These are phyloP conservation scores for Bonia amplexicaulis DNA, from an alignment of 176 grass and related monocot genomes.

Conservation along the genomic window DNA sequence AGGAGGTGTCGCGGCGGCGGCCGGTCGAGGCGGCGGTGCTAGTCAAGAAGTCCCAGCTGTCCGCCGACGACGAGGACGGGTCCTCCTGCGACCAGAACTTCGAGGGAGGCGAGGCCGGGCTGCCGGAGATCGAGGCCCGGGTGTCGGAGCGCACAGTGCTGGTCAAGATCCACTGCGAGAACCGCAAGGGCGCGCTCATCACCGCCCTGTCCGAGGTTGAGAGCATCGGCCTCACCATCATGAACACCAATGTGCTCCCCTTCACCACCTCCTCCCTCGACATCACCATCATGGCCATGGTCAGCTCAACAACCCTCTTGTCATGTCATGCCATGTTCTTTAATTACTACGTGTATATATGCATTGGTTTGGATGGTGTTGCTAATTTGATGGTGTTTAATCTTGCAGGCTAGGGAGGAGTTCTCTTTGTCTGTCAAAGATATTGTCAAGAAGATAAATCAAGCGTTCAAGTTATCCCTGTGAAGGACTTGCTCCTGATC, in stretches of 20 bases:
- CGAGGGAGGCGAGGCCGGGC: slow-evolving; percentile 22
- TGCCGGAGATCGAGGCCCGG: slow-evolving; percentile 85
- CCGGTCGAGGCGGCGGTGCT: slow-evolving; percentile 81
- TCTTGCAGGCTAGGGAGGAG: slow-evolving; percentile 66
- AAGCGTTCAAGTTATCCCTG: slow-evolving; percentile 58
- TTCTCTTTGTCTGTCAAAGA: slow-evolving; percentile 88
- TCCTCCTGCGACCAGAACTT: slow-evolving; percentile 63
- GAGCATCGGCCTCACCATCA: slow-evolving; percentile 57
- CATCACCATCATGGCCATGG: slow-evolving; percentile 87
- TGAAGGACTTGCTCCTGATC: slow-evolving; percentile 41
- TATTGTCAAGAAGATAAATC: slow-evolving; percentile 84
- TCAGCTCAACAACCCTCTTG: slow-evolving; percentile 4
- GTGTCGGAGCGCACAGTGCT: slow-evolving; percentile 65
- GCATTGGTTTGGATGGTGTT: background rate
- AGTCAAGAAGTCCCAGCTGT: slow-evolving; percentile 70
- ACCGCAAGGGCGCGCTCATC: slow-evolving; percentile 68
- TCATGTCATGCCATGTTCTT: background rate
- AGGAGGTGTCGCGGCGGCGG: slow-evolving; percentile 53
- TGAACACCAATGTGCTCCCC: slow-evolving; percentile 82
- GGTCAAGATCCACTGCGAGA: slow-evolving; percentile 91
- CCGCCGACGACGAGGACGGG: slow-evolving; percentile 50
- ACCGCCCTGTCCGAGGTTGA: slow-evolving; percentile 64
- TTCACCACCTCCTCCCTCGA: slow-evolving; percentile 70
- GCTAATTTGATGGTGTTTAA: slow-evolving; percentile 7
- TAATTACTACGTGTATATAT: background rate